phyloP scores from a whole-genome alignment of 768 basidiomycete genomes.

The Suillus fuscotomentosus region DNA sequence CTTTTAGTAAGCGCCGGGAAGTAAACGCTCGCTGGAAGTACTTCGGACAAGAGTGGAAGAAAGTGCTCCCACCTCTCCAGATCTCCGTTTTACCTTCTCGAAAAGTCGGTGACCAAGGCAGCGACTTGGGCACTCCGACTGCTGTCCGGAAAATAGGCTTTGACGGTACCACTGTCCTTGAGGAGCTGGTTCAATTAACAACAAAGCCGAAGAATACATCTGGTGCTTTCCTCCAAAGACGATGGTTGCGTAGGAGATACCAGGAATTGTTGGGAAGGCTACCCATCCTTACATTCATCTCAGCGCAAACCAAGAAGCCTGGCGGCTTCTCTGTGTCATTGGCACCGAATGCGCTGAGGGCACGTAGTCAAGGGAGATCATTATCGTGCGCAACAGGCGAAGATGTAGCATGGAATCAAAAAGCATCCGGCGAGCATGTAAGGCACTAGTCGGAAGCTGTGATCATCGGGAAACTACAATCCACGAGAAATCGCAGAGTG shows the following conservation, averaged over 20 bases:
- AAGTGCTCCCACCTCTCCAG: slow-evolving; percentile 61
- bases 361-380: slow-evolving; percentile 16
- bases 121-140: slow-evolving; percentile 15
- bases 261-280: slow-evolving; percentile 56
- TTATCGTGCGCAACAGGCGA: slow-evolving; percentile 24
- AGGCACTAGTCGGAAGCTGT: background rate
- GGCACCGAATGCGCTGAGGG: slow-evolving; percentile 27
- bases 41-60: slow-evolving; percentile 53
- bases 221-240: slow-evolving; percentile 16
- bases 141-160: slow-evolving; percentile 39
- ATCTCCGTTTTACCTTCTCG: slow-evolving; percentile 28
- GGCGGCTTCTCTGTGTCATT: slow-evolving; percentile 31
- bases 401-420: slow-evolving; percentile 36
- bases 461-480: background rate
- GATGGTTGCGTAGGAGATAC: slow-evolving; percentile 51
- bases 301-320: background rate
- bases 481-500: too few relatives aligned
- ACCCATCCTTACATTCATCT: slow-evolving; percentile 49
- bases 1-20: slow-evolving; percentile 70
- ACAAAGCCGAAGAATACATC: slow-evolving; percentile 28
- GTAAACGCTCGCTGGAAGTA: slow-evolving; percentile 71
- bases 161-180: slow-evolving; percentile 41
- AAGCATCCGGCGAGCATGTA: background rate
- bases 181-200: slow-evolving; percentile 46
- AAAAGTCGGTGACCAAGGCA: slow-evolving; percentile 3